Evolutionary conservation across 2,329 filamentous ascomycete species (phyloP), one percentile per base, ranked within the genome.

Genomic region (Endothia cerciana): DNA sequence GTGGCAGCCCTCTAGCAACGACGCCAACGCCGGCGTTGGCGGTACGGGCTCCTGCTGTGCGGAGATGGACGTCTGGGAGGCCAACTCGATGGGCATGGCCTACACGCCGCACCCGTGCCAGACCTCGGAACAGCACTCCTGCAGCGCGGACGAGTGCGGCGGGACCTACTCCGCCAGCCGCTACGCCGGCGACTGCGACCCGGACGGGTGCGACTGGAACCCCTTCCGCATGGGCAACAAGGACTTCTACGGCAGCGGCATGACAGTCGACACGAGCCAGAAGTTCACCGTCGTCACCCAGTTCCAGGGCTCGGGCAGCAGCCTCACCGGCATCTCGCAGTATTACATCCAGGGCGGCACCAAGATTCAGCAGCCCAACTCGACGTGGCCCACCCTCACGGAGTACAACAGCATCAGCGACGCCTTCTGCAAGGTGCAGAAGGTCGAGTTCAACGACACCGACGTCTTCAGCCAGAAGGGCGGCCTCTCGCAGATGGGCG

Each of bases 161-260:
- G 84, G 81, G 58, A 79, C 80, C 22, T 83, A 81, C 72, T 79
- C 76, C 6, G 71, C 74, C 62, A 76, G 81, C 68, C 84, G 86
- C 70, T 88, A 87, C 73, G 77, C 74, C 17, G 86, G 86, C 66
- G 76, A 83, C 53, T 90, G 88, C 77, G 88, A 90, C 74, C 84
- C 84, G 65, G 84, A 87, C 69, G 88, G 88, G 28, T 90, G 88
- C 72, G 87, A 89, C 73, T 89, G 86, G 80, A 89, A 89, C 81
- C 78, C 83, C 33, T 90, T 84, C 83, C 86, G 87, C 71, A 81
- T 86, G 79, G 87, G 87, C 55, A 83, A 85, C 75, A 78, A 77
- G 41, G 77, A 79, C 74, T 90, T 89, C 79, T 90, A 85, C 76
- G 88, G 87, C 45, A 77, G 81, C 0, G 84, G 82, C 69, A 80